phyloP scores from a whole-genome alignment of 306 rosid genomes.

The Cicer cuneatum region DNA sequence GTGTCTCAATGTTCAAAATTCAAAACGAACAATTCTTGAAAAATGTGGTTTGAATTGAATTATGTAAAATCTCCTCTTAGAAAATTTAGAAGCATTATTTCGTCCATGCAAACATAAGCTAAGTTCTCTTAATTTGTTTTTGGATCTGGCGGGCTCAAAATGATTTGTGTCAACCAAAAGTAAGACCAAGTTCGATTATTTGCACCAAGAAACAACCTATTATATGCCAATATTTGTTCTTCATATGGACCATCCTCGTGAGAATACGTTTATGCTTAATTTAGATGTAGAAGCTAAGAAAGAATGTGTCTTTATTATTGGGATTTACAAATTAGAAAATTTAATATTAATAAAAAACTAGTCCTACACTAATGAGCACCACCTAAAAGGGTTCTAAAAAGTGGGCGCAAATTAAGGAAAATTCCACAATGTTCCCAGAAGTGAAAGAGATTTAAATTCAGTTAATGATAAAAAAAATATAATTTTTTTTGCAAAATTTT shows the following conservation, averaged over 20 bases:
- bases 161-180: conserved; percentile 31
- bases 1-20: too few relatives aligned
- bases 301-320: conserved; percentile 49
- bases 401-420: conserved; percentile 72
- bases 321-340: conserved; percentile 39
- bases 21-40: too few relatives aligned
- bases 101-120: neutral
- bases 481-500: too few relatives aligned
- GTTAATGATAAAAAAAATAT: too few relatives aligned
- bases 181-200: conserved; percentile 32
- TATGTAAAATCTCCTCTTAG: neutral
- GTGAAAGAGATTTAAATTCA: conserved; percentile 5
- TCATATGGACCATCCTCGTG: conserved; percentile 42
- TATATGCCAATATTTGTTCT: conserved; percentile 44
- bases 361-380: conserved; percentile 50
- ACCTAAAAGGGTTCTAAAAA: conserved; percentile 51
- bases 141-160: conserved; percentile 16
- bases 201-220: conserved; percentile 25
- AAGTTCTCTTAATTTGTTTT: neutral
- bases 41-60: neutral
- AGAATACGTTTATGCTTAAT: conserved; percentile 34
- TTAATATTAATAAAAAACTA: conserved; percentile 46
- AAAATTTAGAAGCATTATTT: neutral
- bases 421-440: conserved; percentile 46
- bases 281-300: conserved; percentile 31